Evolutionary conservation across 352 stramenopile species (phyloP).

Genomic region (Globisporangium nagaii): DNA sequence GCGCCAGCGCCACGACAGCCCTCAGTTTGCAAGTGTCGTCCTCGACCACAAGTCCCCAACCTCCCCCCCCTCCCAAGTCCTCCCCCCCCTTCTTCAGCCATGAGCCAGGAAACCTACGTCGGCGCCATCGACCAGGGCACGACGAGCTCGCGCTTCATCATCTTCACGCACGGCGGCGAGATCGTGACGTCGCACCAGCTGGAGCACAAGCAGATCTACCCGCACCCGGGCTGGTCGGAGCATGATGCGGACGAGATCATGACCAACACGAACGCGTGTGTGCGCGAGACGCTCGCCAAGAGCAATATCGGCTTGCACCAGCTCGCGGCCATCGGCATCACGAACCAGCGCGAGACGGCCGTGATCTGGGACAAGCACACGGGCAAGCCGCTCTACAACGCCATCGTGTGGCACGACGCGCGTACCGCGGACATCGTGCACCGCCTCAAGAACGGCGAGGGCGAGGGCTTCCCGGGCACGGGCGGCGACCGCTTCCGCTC

Average conservation of each 20-base stretch:
- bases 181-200: conserved; percentile 91
- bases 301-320: conserved; percentile 58
- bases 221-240: conserved; percentile 95
- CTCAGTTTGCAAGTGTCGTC: conserved; percentile 36
- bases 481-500: conserved; percentile 64
- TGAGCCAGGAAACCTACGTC: conserved; percentile 48
- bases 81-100: conserved; percentile 10
- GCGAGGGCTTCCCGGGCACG: conserved; percentile 41
- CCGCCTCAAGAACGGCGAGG: conserved; percentile 60
- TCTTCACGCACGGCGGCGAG: conserved; percentile 88
- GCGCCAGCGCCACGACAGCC: background rate
- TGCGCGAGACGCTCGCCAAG: conserved; percentile 69
- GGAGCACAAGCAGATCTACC: conserved; percentile 97
- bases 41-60: conserved; percentile 9
- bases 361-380: conserved; percentile 96
- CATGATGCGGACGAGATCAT: conserved; percentile 97
- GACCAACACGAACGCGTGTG: conserved; percentile 73
- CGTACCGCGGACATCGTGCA: conserved; percentile 91
- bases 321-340: conserved; percentile 95
- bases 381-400: conserved; percentile 96
- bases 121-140: conserved; percentile 97
- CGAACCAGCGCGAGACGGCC: conserved; percentile 98
- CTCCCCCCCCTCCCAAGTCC: background rate
- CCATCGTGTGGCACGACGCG: conserved; percentile 98
- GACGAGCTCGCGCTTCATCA: conserved; percentile 95